Percentiles rank a stretch among this genome's conserved stretches.
These are phyloP conservation scores for Xylaria multiplex DNA, from an alignment of 2,329 filamentous ascomycete genomes.

Conservation along the genomic window DNA sequence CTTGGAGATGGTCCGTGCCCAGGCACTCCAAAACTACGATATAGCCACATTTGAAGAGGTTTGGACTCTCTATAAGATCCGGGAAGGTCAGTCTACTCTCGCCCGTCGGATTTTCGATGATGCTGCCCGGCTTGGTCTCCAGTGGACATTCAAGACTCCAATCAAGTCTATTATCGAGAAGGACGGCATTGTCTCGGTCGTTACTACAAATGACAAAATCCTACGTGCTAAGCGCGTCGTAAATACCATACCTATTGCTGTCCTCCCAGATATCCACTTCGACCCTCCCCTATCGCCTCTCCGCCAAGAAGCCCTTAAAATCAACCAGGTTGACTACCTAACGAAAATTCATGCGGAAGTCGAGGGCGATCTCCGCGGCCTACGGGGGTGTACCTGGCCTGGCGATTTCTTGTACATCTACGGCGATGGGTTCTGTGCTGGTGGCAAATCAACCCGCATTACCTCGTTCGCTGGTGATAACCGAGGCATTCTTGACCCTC, in stretches of 20 bases:
- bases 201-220: no score
- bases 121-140: not conserved
- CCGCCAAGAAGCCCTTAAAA: constrained; percentile 11
- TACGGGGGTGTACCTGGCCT: not conserved
- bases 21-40: constrained; percentile 1
- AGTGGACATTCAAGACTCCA: constrained; percentile 9
- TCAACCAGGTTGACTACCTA: constrained; percentile 5
- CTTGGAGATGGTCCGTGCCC: constrained; percentile 5
- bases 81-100: constrained; percentile 1
- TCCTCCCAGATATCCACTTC: constrained; percentile 4
- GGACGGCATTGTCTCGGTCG: not conserved
- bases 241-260: constrained; percentile 5
- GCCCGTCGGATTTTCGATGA: constrained; percentile 8
- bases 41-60: constrained; percentile 9
- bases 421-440: constrained; percentile 5
- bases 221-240: not conserved
- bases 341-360: constrained; percentile 16
- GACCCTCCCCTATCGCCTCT: constrained; percentile 7
- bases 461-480: constrained; percentile 5
- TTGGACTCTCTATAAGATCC: constrained; percentile 14
- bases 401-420: constrained; percentile 7
- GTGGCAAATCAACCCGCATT: not conserved
- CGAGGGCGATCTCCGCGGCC: not conserved
- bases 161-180: not conserved
- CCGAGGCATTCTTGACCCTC: not conserved